phyloP scores from a whole-genome alignment of 108 stramenopile genomes.

The Nannochloropsis salina region DNA sequence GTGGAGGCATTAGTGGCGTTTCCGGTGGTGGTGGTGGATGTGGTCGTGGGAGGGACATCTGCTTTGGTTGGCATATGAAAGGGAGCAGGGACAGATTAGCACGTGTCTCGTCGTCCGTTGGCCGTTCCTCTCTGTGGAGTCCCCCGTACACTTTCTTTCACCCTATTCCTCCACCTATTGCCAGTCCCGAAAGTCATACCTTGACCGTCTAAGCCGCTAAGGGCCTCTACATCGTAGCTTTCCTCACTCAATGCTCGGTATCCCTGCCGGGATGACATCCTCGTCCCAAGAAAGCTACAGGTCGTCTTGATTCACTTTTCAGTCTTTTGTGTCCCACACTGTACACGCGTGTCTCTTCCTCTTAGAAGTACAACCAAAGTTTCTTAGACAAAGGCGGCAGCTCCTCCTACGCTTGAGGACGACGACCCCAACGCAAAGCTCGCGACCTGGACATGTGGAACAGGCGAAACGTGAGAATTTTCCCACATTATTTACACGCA shows the following conservation, averaged over 20 bases:
- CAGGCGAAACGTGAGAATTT: too few relatives aligned
- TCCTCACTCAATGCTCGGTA: not conserved
- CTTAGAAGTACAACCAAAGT: too few relatives aligned
- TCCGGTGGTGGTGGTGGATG: not conserved
- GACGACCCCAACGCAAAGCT: too few relatives aligned
- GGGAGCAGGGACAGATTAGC: not conserved
- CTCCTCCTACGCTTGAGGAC: too few relatives aligned
- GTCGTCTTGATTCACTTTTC: too few relatives aligned
- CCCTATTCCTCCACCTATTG: not conserved
- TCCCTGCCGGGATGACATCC: not conserved
- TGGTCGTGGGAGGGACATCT: not conserved
- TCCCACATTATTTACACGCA: too few relatives aligned
- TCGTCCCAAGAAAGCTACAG: not conserved
- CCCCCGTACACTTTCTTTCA: not conserved
- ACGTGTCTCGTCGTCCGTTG: too few relatives aligned
- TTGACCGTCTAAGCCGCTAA: not conserved
- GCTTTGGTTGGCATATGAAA: not conserved
- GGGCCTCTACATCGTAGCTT: not conserved
- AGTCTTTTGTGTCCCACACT: too few relatives aligned
- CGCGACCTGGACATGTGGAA: too few relatives aligned
- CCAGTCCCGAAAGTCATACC: not conserved
- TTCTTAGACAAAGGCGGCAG: too few relatives aligned
- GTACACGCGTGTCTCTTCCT: too few relatives aligned
- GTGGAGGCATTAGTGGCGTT: not conserved
- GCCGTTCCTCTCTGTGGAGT: too few relatives aligned